Evolutionary conservation across 768 basidiomycete genomes (phyloP), one percentile per base, ranked within the genome.

Genomic region (Termitomyces sp.): DNA sequence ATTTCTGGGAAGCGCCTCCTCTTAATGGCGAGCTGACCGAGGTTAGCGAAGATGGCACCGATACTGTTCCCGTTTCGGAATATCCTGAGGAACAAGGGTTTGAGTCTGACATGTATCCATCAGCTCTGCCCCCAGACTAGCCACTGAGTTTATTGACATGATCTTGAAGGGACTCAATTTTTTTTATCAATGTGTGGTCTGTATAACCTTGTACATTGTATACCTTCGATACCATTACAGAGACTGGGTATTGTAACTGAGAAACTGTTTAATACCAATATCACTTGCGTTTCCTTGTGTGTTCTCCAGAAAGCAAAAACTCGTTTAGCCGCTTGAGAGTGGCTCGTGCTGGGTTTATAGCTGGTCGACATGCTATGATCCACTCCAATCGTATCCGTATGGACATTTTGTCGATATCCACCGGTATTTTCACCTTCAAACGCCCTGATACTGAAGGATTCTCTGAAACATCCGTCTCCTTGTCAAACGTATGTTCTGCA

Each of bases 301-400:
- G 58, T 12, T 51, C 55, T 28, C 51, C 31, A 18, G 61, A 60
- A 63, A 94, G 78, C 5, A 92, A 69, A 62, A 80, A 89, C 61
- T 88, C 85, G 66, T 94, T 92, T 46, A 91, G 81, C 15, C 86
- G 73, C 69, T 91, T 91, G 58, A 98, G 76, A 9, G 89, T 92
- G 16, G 84, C 78, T 42, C 94, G 81, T 10, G 90, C 86, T 0
- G 96, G 95, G 67, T 97, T 98, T 4, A 86, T 88, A 54, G 77
- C 74, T 5, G 90, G 88, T 52, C 80, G 74, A 61, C 83, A 86
- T 20, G 87, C 77, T 57, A 94, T 88, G 49, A 98, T 83, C 91
- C 90, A 93, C 67, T 98, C 87, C 36, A 98, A 75, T 18, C 93
- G 80, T 13, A 76, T 86, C 12, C 84, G 82, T 60, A 98, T 83